Base-by-base conservation (phyloP, 2,329 filamentous ascomycete genomes). In the Arthrobotrys sinensis region DNA sequence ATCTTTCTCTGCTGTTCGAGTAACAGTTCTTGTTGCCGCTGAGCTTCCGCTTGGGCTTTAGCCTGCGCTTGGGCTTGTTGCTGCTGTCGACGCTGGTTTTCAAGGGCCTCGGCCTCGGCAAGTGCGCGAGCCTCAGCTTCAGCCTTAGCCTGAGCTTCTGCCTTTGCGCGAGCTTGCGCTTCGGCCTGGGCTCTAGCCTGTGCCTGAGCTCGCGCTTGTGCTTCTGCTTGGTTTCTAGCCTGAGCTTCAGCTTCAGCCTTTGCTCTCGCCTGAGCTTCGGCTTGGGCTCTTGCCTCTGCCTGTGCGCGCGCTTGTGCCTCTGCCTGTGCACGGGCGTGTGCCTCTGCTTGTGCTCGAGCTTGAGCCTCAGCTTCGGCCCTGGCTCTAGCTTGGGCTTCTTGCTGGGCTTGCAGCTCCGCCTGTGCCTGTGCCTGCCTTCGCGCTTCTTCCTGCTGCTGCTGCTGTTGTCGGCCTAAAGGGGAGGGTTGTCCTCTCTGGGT, bases 21-120 rank as follows among this genome's bases (percentile, higher is more conserved):
- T 38, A 78, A 40, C 50, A 78, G 34, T n/a, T 78, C 75, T 28
- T 78, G 75, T 19, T 78, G 75, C 12, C 75, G 52, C 38, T 78
- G 75, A 46, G 75, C 67, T 63, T 75, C 66, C 19, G 70, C 70
- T 24, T 63, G 62, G 1, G 70, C 70, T 67, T 70, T 63, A 28
- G 65, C 65, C 48, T 70, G 64, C 11, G 63, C 63, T 21, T 76
- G 40, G 1, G 64, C 65, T 24, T 77, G 65, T 4, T 46, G 38
- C 48, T 57, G 66, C 19, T 69, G 40, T 16, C 53, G 67, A 19
- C 73, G 73, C 46, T 70, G 69, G 14, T 68, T 67, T 7, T 76
- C 63, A 11, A 38, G 19, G 28, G 71, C 53, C 34, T 72, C 48
- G 8, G 75, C 36, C 32, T 71, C 66, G 16, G 62, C 62, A 8